Percentiles rank a stretch among this genome's conserved stretches.
phyloP scores from a whole-genome alignment of 495 filamentous ascomycete genomes.

The Neurospora sp. region DNA sequence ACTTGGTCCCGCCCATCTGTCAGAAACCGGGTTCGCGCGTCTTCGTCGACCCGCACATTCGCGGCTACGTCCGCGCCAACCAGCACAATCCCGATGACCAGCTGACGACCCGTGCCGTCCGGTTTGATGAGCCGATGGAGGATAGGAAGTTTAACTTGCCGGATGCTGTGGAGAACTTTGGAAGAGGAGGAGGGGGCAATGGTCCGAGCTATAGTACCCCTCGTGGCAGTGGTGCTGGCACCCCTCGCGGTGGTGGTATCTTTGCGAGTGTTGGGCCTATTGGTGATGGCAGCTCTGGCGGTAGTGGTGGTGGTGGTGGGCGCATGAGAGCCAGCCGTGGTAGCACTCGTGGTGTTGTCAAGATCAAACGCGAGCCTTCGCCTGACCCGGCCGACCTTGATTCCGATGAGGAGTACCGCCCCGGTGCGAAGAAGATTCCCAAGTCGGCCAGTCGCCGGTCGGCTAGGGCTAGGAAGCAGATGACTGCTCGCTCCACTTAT shows the following conservation, averaged over 20 bases:
- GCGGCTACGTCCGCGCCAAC: conserved; percentile 21
- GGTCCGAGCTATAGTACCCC: not conserved
- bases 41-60: conserved; percentile 10
- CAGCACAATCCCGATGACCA: conserved; percentile 1
- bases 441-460: not conserved
- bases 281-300: not conserved
- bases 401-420: conserved; percentile 4
- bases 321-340: not conserved
- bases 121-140: conserved; percentile 16
- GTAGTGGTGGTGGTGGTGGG: not conserved
- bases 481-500: not conserved
- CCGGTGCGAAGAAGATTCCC: not conserved
- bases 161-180: conserved; percentile 9
- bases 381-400: conserved; percentile 2
- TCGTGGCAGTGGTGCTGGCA: not conserved
- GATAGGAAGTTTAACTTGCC: conserved; percentile 18
- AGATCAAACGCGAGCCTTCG: not conserved
- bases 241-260: not conserved
- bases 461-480: not conserved
- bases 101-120: conserved; percentile 8
- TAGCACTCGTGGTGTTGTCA: not conserved
- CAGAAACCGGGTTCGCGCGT: conserved; percentile 7
- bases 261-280: not conserved
- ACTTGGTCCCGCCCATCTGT: conserved; percentile 24
- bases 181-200: not conserved